A percentile compares a stretch with the other conserved stretches of the same genome.
Conservation (phyloP, 2,329 filamentous ascomycete species). For the Pseudomassariella vexata region DNA sequence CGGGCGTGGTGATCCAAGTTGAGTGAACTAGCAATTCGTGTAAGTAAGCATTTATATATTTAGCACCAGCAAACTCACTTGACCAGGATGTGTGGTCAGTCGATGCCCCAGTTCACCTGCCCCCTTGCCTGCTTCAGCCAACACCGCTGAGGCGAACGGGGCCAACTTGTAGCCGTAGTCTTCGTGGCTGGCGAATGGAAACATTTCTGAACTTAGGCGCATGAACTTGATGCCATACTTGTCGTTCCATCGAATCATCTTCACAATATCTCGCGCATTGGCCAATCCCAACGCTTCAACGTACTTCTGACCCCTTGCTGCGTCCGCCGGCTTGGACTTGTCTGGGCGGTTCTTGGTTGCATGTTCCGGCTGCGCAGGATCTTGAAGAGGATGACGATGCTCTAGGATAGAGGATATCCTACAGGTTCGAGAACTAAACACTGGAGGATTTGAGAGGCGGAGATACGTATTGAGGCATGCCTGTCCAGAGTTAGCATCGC, state of each 20-base stretch:
- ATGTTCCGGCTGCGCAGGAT: slow-evolving; percentile 73
- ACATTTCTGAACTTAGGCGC: slow-evolving; percentile 92
- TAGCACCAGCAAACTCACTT: slow-evolving; percentile 30
- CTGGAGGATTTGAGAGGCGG: slow-evolving; percentile 70
- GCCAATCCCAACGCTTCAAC: slow-evolving; percentile 73
- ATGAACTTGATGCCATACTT: slow-evolving; percentile 89
- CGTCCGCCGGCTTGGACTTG: slow-evolving; percentile 60
- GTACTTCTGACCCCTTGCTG: slow-evolving; percentile 62
- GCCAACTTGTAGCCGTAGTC: slow-evolving; percentile 82
- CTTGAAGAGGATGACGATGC: slow-evolving; percentile 73
- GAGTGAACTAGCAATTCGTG: slow-evolving; percentile 60
- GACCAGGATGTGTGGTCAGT: slow-evolving; percentile 85
- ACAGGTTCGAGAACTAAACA: slow-evolving; percentile 89
- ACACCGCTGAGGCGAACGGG: slow-evolving; percentile 72
- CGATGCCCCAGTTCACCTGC: slow-evolving; percentile 76
- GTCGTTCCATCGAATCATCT: slow-evolving; percentile 89
- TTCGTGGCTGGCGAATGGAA: slow-evolving; percentile 86
- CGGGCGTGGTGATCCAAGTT: slow-evolving; percentile 75
- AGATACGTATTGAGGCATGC: slow-evolving; percentile 92
- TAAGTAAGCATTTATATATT: neutral
- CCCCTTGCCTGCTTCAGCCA: slow-evolving; percentile 72
- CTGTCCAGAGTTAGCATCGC: slow-evolving; percentile 28
- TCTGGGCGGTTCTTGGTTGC: slow-evolving; percentile 82
- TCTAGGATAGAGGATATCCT: slow-evolving; percentile 87
- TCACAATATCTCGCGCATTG: slow-evolving; percentile 76